Evolutionary conservation across 495 filamentous ascomycete genomes (phyloP), one percentile per base, ranked within the genome.

Genomic region (Penicillium psychrofluorescens): DNA sequence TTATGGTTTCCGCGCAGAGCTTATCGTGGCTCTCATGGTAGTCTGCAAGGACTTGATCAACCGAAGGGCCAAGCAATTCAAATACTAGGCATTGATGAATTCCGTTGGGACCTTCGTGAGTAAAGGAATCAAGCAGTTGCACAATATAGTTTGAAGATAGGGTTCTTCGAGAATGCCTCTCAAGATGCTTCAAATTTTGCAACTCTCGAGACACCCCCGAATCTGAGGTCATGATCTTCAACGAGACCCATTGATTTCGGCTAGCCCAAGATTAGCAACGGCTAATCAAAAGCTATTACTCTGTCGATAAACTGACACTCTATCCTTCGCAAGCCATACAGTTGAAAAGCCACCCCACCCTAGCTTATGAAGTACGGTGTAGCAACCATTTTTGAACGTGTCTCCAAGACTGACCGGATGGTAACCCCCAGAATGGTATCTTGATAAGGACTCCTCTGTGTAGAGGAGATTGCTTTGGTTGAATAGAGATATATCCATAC

Each of bases 261-360:
- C 58, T 60, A 40, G 14, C 6, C 2, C 34, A 29, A 38, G 8
- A 48, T 59, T 53, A 56, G 51, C 14, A 34, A 33, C 13, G 38
- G 7, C 8, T 38, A 29, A 22, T 3, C 7, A 46, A 38, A 28
- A 27, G n/a, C n/a, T n/a, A n/a, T n/a, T n/a, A n/a, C n/a, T n/a
- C n/a, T n/a, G n/a, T n/a, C 10, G 40, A 37, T 15, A 48, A 46
- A 28, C 46, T 36, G 22, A 54, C 53, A 46, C 38, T 52, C 35
- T 54, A 41, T 74, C 64, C 12, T 45, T 51, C 6, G 59, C 64
- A 40, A 95, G 72, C 88, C 88, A 95, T 15, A 91, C 87, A 1
- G 88, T 94, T 4, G 85, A 90, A 69, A 88, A 91, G 51, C 89
- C 85, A 45, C 88, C 87, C 83, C 81, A 94, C 29, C 86, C 88